phyloP scores from a whole-genome alignment of 2,329 filamentous ascomycete genomes.

The Blastomyces gilchristii region DNA sequence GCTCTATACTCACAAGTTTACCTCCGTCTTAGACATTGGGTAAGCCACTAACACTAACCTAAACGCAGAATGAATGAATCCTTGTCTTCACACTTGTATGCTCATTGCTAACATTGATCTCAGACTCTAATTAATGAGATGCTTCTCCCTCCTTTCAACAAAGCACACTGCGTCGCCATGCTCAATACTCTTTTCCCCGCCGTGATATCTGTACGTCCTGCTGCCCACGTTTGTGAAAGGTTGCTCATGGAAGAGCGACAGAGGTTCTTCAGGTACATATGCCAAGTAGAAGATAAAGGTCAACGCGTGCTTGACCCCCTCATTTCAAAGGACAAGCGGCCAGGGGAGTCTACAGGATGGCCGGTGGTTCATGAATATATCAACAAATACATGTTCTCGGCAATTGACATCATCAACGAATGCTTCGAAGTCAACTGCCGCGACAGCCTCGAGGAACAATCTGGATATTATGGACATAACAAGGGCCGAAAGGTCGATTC shows the following conservation, averaged over 20 bases:
- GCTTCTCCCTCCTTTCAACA: slow-evolving; percentile 51
- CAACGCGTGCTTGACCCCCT: slow-evolving; percentile 43
- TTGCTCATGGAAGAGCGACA: slow-evolving; percentile 49
- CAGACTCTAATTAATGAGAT: slow-evolving; percentile 57
- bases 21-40: slow-evolving; percentile 53
- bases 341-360: slow-evolving; percentile 49
- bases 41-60: slow-evolving; percentile 29
- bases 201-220: slow-evolving; percentile 39
- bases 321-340: slow-evolving; percentile 43
- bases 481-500: slow-evolving; percentile 52
- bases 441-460: slow-evolving; percentile 27
- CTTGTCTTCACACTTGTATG: background rate
- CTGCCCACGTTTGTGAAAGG: slow-evolving; percentile 42
- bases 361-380: slow-evolving; percentile 39
- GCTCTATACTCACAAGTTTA: slow-evolving; percentile 52
- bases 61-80: background rate
- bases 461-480: slow-evolving; percentile 24
- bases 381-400: slow-evolving; percentile 48
- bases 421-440: slow-evolving; percentile 42
- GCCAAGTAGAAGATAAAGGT: slow-evolving; percentile 45
- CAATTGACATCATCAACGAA: slow-evolving; percentile 53
- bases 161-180: slow-evolving; percentile 56
- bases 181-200: slow-evolving; percentile 58
- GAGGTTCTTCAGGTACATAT: slow-evolving; percentile 53
- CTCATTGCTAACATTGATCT: slow-evolving; percentile 17